Conservation (phyloP, 345 rosid species). For the Stellera chamaejasme region DNA sequence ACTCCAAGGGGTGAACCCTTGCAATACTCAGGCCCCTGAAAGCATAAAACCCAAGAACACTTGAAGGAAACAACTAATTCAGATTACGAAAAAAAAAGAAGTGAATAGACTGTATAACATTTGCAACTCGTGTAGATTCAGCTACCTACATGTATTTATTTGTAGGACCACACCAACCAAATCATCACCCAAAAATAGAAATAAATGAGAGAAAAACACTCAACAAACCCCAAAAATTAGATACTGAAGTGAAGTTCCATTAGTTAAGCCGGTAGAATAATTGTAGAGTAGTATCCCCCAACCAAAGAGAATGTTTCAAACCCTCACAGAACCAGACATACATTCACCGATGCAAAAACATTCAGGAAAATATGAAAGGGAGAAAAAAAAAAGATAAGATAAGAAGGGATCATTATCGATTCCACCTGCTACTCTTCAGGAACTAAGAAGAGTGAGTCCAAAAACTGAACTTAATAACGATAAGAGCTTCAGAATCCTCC, state of each 20-base stretch:
- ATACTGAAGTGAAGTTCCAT: neutral
- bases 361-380: neutral
- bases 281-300: too few relatives aligned
- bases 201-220: neutral
- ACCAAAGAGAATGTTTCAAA: too few relatives aligned
- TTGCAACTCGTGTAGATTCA: too few relatives aligned
- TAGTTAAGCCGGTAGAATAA: neutral
- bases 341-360: slow-evolving; percentile 4
- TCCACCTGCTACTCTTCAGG: slow-evolving; percentile 29
- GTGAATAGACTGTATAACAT: too few relatives aligned
- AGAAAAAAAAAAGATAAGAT: slow-evolving; percentile 9
- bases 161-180: neutral
- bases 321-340: neutral
- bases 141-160: too few relatives aligned
- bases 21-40: neutral
- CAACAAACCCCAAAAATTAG: neutral
- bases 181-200: neutral
- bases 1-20: neutral
- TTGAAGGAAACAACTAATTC: too few relatives aligned
- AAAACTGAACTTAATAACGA: neutral
- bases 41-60: neutral
- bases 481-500: slow-evolving; percentile 8
- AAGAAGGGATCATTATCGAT: slow-evolving; percentile 21
- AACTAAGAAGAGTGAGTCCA: slow-evolving; percentile 22
- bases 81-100: too few relatives aligned